phyloP scores from a whole-genome alignment of 2,329 filamentous ascomycete species.

The Paracamarosporium sp. region DNA sequence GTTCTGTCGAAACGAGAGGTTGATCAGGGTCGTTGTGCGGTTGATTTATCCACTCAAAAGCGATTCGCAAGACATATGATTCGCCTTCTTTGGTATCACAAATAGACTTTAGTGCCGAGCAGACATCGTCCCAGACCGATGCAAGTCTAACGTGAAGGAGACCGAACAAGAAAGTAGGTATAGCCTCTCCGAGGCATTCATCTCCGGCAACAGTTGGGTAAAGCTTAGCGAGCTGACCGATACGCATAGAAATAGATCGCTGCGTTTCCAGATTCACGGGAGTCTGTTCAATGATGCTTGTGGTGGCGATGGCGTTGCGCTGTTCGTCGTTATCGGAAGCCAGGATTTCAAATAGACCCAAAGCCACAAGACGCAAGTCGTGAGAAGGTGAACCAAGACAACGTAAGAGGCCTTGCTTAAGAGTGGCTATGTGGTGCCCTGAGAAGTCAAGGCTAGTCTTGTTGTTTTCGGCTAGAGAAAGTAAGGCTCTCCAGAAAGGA shows the following conservation, averaged over 20 bases:
- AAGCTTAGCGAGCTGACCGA: constrained; percentile 74
- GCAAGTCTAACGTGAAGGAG: constrained; percentile 85
- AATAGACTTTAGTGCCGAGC: constrained; percentile 77
- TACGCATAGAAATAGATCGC: constrained; percentile 81
- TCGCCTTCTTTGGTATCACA: constrained; percentile 75
- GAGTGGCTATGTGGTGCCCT: constrained; percentile 64
- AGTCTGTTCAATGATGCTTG: constrained; percentile 81
- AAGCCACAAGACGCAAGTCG: constrained; percentile 72
- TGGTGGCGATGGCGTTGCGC: constrained; percentile 64
- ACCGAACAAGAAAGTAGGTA: constrained; percentile 87
- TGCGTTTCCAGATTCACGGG: constrained; percentile 78
- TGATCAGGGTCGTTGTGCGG: constrained; percentile 16
- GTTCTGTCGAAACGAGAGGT: constrained; percentile 9
- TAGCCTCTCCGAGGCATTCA: constrained; percentile 72
- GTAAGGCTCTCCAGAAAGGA: constrained; percentile 40
- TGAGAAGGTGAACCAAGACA: constrained; percentile 81
- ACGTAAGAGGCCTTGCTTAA: constrained; percentile 70
- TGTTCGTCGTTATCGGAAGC: constrained; percentile 56
- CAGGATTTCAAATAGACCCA: constrained; percentile 74
- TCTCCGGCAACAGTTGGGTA: constrained; percentile 67
- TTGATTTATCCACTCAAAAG: constrained; percentile 75
- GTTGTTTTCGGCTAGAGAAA: constrained; percentile 70
- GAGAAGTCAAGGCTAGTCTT: constrained; percentile 57
- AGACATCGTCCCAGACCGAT: constrained; percentile 86
- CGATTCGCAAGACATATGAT: constrained; percentile 71